Evolutionary conservation across 148 eudicot species (phyloP), one percentile per base, ranked within the genome.

Genomic region (Tetragonia tetragonoides): DNA sequence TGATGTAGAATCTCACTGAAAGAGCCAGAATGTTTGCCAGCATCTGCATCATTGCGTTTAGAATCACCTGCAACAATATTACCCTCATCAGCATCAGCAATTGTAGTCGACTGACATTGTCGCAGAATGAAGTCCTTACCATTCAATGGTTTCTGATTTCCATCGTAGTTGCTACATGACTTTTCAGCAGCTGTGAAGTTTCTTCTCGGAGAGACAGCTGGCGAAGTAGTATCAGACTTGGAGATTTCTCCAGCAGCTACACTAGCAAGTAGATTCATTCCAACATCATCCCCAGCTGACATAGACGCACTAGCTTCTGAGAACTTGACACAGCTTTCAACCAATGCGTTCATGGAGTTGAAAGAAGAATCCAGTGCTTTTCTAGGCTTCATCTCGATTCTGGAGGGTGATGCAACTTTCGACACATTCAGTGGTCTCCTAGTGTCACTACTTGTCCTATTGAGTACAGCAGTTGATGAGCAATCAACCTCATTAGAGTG

Each of bases 191-290:
- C 56, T 16, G 69, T 40, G 4, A 77, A 47, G 38, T 75, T 86
- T 75, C 80, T 83, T 49, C 74, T 84, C 6, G 90, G 78, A 75
- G 97, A 91, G 54, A 66, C 78, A 7, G 76, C 65, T 63, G 88
- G 88, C 10, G 91, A 83, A 18, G 51, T 83, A 56, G 47, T 38
- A 57, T 78, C 86, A 68, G 89, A 84, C 59, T 85, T 85, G 11
- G 89, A 83, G n/a, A 90, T 88, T 75, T 91, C 93, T 68, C 92
- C 95, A 68, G 91, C 85, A 73, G 97, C 97, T 41, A 93, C 97
- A 88, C 92, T 93, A 41, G 97, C 97, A 82, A 93, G 97, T 28
- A 93, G 81, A 81, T 91, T 91, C 87, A 93, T 89, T 41, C 97
- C 97, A 78, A 82, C 77, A 69, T 89, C 93, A 80, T 89, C 97